Evolutionary conservation across 2,329 filamentous ascomycete species (phyloP).

Genomic region (Monilinia aucupariae): DNA sequence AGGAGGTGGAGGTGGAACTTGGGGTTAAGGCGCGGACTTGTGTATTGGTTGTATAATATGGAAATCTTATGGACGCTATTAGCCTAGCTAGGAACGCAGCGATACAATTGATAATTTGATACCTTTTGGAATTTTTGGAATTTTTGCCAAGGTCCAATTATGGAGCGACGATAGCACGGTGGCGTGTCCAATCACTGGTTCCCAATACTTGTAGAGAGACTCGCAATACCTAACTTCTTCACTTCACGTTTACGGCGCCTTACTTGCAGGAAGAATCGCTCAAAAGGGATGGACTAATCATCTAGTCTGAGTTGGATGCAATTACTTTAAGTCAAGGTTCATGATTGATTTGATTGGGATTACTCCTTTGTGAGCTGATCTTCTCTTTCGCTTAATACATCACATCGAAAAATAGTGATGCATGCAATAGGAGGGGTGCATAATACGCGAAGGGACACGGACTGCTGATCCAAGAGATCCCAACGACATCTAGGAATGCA

Average conservation of each 20-base stretch:
- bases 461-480: background rate
- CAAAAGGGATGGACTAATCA: no score
- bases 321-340: constrained; percentile 21
- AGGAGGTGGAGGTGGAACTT: constrained; percentile 85
- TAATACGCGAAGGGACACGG: background rate
- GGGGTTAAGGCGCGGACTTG: constrained; percentile 53
- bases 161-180: no score
- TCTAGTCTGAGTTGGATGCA: constrained; percentile 23
- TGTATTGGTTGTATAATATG: background rate
- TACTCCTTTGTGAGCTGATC: constrained; percentile 15
- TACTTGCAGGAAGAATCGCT: no score
- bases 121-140: background rate
- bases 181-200: no score
- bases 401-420: no score
- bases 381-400: background rate
- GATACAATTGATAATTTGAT: constrained; percentile 5
- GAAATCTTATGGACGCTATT: background rate
- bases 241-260: background rate
- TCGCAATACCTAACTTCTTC: background rate
- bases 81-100: background rate
- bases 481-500: constrained; percentile 10
- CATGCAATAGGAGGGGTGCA: background rate
- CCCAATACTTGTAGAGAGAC: no score
- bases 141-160: no score
- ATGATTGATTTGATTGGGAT: constrained; percentile 27